These are phyloP conservation scores for Canavalia ensiformis DNA, from an alignment of 306 rosid genomes.

Conservation along the genomic window DNA sequence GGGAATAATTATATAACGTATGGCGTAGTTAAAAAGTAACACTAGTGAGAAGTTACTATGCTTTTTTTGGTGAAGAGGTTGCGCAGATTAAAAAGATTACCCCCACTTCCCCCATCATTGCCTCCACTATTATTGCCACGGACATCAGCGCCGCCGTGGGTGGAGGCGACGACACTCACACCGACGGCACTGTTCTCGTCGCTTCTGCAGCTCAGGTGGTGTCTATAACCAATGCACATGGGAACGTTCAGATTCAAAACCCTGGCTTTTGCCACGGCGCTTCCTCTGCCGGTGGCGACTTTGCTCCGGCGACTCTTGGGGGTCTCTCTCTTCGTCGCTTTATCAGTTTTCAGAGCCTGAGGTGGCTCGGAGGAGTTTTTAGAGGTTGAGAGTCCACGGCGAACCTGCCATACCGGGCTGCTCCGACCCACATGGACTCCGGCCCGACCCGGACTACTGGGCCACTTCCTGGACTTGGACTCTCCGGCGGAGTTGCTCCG, in stretches of 20 bases:
- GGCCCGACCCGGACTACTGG: slow-evolving; percentile 82
- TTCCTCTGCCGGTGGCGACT: background rate
- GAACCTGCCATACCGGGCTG: slow-evolving; percentile 95
- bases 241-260: slow-evolving; percentile 91
- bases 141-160: slow-evolving; percentile 16
- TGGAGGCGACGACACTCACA: slow-evolving; percentile 12
- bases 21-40: slow-evolving; percentile 5
- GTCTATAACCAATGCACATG: slow-evolving; percentile 78
- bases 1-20: slow-evolving; percentile 24
- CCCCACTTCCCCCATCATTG: slow-evolving; percentile 58
- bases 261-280: slow-evolving; percentile 46
- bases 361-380: slow-evolving; percentile 54
- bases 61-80: slow-evolving; percentile 81
- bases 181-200: slow-evolving; percentile 61
- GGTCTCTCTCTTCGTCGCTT: slow-evolving; percentile 52
- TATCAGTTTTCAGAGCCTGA: slow-evolving; percentile 45
- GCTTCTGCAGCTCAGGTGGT: slow-evolving; percentile 73
- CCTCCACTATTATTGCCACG: slow-evolving; percentile 42
- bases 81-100: slow-evolving; percentile 79
- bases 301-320: slow-evolving; percentile 59
- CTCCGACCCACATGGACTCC: slow-evolving; percentile 88
- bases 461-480: slow-evolving; percentile 89
- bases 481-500: slow-evolving; percentile 96
- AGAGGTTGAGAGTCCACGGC: slow-evolving; percentile 54
- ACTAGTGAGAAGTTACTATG: slow-evolving; percentile 65